phyloP scores from a whole-genome alignment of 1,284 basidiomycete species.

The Ustilago vetiveriae region DNA sequence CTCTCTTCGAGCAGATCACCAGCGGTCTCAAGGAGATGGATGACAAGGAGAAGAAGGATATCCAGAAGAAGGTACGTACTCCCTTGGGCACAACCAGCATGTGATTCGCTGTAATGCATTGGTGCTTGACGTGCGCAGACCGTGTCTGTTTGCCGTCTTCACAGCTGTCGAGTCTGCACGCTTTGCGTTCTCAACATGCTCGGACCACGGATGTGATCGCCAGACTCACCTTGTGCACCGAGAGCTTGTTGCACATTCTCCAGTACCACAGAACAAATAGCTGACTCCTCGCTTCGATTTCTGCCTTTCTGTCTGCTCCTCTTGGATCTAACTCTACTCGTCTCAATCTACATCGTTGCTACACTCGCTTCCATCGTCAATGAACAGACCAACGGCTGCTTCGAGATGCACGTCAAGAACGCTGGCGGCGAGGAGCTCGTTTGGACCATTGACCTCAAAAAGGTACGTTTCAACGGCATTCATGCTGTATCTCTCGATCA shows the following conservation, averaged over 20 bases:
- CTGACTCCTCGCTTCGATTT: background rate
- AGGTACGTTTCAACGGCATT: constrained; percentile 67
- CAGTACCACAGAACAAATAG: background rate
- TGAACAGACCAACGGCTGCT: constrained; percentile 86
- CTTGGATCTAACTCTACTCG: background rate
- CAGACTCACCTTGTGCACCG: no score
- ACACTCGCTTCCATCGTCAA: background rate
- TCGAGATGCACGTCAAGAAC: constrained; percentile 87
- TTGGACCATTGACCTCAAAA: constrained; percentile 92
- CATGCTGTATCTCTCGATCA: no score
- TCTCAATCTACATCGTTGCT: background rate
- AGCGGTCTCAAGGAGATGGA: constrained; percentile 75
- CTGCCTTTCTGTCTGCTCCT: no score
- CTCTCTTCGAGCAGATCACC: constrained; percentile 71
- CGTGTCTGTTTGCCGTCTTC: no score
- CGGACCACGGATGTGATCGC: no score
- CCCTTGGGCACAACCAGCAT: no score
- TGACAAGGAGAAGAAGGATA: constrained; percentile 79
- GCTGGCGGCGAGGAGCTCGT: constrained; percentile 76
- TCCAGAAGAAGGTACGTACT: constrained; percentile 81
- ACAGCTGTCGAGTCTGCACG: no score
- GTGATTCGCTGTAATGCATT: no score
- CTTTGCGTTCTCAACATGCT: no score
- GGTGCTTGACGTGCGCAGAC: no score
- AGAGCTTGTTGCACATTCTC: no score